Conservation (phyloP, 2,329 filamentous ascomycete species). For the Phoma sp. region DNA sequence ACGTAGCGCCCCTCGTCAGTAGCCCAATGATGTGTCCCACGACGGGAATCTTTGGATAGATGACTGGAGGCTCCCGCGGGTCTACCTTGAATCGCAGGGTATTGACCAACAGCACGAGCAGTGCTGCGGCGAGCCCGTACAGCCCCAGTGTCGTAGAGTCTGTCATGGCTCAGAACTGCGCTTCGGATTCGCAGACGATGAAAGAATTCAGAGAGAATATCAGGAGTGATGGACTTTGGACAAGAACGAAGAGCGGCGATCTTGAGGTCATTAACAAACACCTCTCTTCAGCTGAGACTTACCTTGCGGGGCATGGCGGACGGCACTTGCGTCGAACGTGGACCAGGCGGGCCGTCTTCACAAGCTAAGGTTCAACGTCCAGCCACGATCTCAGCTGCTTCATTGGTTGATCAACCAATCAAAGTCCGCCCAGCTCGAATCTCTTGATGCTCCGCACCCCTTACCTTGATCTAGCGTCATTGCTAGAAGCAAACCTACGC, state of each 20-base stretch:
- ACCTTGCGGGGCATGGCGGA: neutral
- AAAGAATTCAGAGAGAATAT: neutral
- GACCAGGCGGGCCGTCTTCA: neutral
- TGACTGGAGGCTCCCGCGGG: constrained; percentile 52
- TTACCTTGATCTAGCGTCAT: too few species aligned
- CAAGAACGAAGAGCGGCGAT: too few species aligned
- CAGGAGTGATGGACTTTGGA: too few species aligned
- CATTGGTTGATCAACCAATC: neutral
- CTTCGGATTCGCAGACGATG: neutral
- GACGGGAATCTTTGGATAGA: constrained; percentile 51
- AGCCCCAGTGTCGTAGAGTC: constrained; percentile 3
- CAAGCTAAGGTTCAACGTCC: neutral
- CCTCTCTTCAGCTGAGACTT: neutral
- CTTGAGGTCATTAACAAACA: too few species aligned
- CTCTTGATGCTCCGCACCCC: too few species aligned
- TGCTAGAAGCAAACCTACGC: too few species aligned
- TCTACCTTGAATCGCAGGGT: constrained; percentile 25
- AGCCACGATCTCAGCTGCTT: neutral
- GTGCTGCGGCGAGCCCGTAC: constrained; percentile 14
- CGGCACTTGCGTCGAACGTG: neutral
- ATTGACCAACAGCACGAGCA: constrained; percentile 8
- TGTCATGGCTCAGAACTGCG: neutral
- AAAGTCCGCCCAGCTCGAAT: too few species aligned
- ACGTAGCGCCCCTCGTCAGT: constrained; percentile 41
- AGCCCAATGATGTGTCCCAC: constrained; percentile 57